Conservation (phyloP, 2,329 filamentous ascomycete genomes). For the Neopestalotiopsis clavispora region DNA sequence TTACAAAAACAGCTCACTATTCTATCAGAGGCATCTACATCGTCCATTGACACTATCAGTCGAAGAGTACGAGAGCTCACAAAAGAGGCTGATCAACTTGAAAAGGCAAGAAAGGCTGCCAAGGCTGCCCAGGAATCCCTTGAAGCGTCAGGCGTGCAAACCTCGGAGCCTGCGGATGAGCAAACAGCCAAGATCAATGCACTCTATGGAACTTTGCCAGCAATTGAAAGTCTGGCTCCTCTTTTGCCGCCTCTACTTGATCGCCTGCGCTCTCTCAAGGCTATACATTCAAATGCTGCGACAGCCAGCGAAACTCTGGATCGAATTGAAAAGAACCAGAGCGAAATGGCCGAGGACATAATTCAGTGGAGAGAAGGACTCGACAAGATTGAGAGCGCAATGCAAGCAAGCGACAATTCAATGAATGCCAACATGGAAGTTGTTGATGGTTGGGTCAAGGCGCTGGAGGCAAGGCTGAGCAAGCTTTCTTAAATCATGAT, state of each 20-base stretch:
- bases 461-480: conserved; percentile 78
- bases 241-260: conserved; percentile 86
- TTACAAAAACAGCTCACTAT: conserved; percentile 82
- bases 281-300: conserved; percentile 86
- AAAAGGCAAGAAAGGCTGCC: conserved; percentile 67
- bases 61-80: conserved; percentile 72
- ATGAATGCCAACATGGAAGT: conserved; percentile 81
- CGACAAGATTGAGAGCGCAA: conserved; percentile 75
- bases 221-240: conserved; percentile 85
- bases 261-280: conserved; percentile 79
- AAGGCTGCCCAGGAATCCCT: conserved; percentile 66
- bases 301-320: conserved; percentile 79
- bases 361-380: conserved; percentile 85
- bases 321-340: conserved; percentile 78
- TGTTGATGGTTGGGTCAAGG: conserved; percentile 89
- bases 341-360: conserved; percentile 82
- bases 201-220: conserved; percentile 85
- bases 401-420: conserved; percentile 70
- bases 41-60: conserved; percentile 74
- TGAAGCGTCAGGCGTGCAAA: conserved; percentile 47
- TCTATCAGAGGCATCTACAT: conserved; percentile 73
- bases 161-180: conserved; percentile 53
- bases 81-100: conserved; percentile 73
- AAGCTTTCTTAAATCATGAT: conserved; percentile 48
- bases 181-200: conserved; percentile 88